Evolutionary conservation across 805 yeast genomes (phyloP), one percentile per base, ranked within the genome.

Genomic region (Candida nemodendra): DNA sequence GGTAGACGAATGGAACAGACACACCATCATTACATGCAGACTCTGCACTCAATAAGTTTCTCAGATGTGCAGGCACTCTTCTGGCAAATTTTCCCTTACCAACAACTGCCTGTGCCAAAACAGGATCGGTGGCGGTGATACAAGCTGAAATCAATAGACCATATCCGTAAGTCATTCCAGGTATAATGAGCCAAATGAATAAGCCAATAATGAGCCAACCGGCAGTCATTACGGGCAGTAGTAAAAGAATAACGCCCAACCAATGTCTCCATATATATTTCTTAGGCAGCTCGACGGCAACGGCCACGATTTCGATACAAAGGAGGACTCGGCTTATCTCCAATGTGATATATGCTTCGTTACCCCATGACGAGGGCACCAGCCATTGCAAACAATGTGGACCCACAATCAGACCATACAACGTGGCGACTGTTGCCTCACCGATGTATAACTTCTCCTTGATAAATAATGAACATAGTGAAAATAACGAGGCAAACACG

Each of bases 41-140:
- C 52, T 82, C 90, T 1, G 87, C 86, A 22, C 80, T 68, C 32
- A 82, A 63, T 37, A 82, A 62, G 46, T 79, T 72, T 47, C 85
- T 64, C 40, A 82, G 66, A 46, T 75, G 78, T 9, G 79, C 79
- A 3, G 82, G 78, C 23, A 82, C 84, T 44, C 79, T 63, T 51
- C 74, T 76, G 7, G 87, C 85, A 55, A 82, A 82, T 47, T 76
- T 76, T 36, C 88, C 88, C 45, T 79, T 79, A 65, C 82, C 81
- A 21, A 83, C 86, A 27, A 81, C 81, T 2, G 86, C 84, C 28
- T 83, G 83, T 3, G 84, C 80, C 53, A 81, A 66, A 30, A 82
- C 84, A 3, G 89, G 90, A 57, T 82, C 90, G 0, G 90, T 82
- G 6, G 89, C 88, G 0, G 90, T 82, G 36, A 81, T 75, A 56